phyloP scores from a whole-genome alignment of 2,329 filamentous ascomycete genomes.

The Xylaria sp. region DNA sequence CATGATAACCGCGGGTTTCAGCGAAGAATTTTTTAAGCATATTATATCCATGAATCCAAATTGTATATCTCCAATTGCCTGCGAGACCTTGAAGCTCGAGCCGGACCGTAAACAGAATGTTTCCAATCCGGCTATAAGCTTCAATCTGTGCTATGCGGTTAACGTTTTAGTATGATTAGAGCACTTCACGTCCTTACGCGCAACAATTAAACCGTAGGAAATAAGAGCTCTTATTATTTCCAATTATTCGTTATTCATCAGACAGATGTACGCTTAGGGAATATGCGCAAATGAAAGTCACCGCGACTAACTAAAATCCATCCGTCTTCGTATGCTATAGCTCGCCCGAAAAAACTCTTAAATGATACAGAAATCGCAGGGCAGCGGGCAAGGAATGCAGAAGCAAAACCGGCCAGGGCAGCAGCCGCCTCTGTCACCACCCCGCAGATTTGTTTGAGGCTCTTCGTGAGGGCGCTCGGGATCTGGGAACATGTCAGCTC shows the following conservation, averaged over 20 bases:
- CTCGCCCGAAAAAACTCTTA: slow-evolving; percentile 19
- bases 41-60: neutral
- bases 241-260: slow-evolving; percentile 2
- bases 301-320: neutral
- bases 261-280: neutral
- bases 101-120: neutral
- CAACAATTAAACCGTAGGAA: neutral
- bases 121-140: neutral
- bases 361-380: slow-evolving; percentile 47
- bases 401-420: slow-evolving; percentile 47
- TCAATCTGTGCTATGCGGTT: neutral
- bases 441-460: slow-evolving; percentile 38
- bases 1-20: neutral
- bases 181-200: neutral
- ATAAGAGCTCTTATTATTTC: neutral
- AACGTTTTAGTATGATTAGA: neutral
- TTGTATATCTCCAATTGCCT: neutral
- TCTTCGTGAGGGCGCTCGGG: slow-evolving; percentile 36
- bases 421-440: slow-evolving; percentile 40
- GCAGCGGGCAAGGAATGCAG: slow-evolving; percentile 45
- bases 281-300: slow-evolving; percentile 4
- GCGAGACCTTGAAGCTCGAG: neutral
- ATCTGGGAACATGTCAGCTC: slow-evolving; percentile 33
- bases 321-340: neutral
- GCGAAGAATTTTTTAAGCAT: neutral